phyloP scores from a whole-genome alignment of 2,329 filamentous ascomycete species.

The Aspergillus glaucus region DNA sequence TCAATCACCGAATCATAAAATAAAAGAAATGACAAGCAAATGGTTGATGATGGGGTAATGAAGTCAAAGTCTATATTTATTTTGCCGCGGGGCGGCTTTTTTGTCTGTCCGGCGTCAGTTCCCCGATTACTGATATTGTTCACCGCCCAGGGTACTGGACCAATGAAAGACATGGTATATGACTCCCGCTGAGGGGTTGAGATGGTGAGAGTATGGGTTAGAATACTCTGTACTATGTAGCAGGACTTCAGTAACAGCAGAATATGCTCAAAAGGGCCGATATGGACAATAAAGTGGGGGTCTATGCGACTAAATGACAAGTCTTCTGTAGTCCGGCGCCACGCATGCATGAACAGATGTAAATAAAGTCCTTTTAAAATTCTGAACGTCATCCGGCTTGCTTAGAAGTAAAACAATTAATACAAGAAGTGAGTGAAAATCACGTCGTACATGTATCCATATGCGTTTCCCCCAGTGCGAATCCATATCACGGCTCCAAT shows the following conservation, averaged over 20 bases:
- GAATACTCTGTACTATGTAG: too few species aligned
- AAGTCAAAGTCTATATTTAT: neutral
- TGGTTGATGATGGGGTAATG: neutral
- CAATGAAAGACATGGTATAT: neutral
- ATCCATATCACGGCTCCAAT: constrained; percentile 50
- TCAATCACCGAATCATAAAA: neutral
- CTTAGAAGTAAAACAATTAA: constrained; percentile 1
- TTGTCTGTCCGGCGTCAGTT: neutral
- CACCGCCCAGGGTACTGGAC: neutral
- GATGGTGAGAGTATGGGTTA: too few species aligned
- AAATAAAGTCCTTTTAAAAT: neutral
- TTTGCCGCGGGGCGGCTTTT: neutral
- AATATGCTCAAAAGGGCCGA: neutral
- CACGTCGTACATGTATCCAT: constrained; percentile 6
- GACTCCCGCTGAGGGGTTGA: neutral
- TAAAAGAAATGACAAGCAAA: neutral
- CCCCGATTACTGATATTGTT: neutral
- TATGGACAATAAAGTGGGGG: neutral
- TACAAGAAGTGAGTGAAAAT: constrained; percentile 2
- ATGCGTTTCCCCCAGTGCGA: neutral
- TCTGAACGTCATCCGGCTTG: neutral
- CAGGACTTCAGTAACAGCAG: too few species aligned
- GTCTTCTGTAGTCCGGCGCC: too few species aligned
- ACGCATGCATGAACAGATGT: neutral
- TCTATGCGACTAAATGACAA: neutral